A percentile compares a stretch with the other conserved stretches of the same genome.
These are phyloP conservation scores for Monilinia vaccinii-corymbosi DNA, from an alignment of 2,329 filamentous ascomycete species.

Conservation along the genomic window DNA sequence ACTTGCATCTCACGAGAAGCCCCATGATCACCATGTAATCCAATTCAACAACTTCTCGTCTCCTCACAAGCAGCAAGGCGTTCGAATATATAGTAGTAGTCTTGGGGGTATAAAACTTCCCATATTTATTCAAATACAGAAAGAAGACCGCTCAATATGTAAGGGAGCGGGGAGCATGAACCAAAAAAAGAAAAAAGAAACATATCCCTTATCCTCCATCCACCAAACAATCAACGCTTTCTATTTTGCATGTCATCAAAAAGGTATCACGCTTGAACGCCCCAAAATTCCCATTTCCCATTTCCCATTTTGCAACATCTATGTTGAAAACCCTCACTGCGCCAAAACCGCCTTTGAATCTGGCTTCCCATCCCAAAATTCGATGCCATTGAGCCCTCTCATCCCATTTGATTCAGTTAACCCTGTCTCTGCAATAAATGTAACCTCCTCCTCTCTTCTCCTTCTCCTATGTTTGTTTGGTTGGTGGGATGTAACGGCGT, in stretches of 20 bases:
- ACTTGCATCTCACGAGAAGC: background rate
- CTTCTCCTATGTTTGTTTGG: constrained; percentile 16
- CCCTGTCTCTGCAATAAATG: constrained; percentile 22
- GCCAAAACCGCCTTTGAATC: background rate
- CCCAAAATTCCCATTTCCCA: background rate
- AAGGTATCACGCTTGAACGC: constrained; percentile 1
- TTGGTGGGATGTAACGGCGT: constrained; percentile 23
- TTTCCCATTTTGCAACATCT: background rate
- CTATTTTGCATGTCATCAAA: background rate
- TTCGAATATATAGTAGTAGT: background rate
- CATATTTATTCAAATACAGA: background rate
- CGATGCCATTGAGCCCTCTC: background rate
- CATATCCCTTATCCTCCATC: background rate
- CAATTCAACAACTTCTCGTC: background rate
- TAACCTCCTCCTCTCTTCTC: constrained; percentile 24
- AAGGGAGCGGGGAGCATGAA: background rate
- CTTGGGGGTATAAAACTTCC: background rate
- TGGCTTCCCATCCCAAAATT: background rate
- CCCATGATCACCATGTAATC: background rate
- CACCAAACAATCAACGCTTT: background rate
- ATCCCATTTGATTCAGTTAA: constrained; percentile 10
- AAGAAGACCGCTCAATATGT: background rate
- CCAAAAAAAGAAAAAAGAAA: background rate
- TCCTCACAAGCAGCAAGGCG: background rate
- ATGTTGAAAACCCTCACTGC: background rate